Percentiles rank a stretch among this genome's conserved stretches.
Evolutionary conservation across 176 grass and related monocot species (phyloP).

Genomic region (Leersia perrieri): DNA sequence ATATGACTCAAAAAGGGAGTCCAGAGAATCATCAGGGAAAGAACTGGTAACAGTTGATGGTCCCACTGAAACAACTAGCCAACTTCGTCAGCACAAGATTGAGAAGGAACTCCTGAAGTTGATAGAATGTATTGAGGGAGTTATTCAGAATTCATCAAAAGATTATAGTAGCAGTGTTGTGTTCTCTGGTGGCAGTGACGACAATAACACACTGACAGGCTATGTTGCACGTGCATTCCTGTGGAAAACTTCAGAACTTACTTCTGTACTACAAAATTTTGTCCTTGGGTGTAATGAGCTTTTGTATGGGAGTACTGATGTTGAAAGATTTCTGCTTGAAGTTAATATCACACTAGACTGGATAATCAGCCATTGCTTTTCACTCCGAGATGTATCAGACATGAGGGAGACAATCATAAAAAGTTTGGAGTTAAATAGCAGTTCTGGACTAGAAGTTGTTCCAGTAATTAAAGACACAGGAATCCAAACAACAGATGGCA

Average conservation of each 20-base stretch:
- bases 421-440: conserved; percentile 53
- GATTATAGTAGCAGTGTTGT: conserved; percentile 33
- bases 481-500: conserved; percentile 23
- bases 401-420: conserved; percentile 81
- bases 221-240: conserved; percentile 83
- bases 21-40: conserved; percentile 33
- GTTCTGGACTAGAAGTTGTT: conserved; percentile 50
- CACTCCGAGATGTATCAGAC: conserved; percentile 88
- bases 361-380: conserved; percentile 88
- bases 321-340: conserved; percentile 63
- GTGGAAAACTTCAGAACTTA: conserved; percentile 79
- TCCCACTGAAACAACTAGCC: conserved; percentile 16
- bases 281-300: conserved; percentile 68
- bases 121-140: conserved; percentile 73
- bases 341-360: conserved; percentile 60
- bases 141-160: conserved; percentile 68
- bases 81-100: conserved; percentile 30
- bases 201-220: conserved; percentile 19
- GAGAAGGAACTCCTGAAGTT: conserved; percentile 64
- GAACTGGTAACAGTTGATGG: conserved; percentile 50
- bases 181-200: conserved; percentile 27
- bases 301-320: conserved; percentile 51
- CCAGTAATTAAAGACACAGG: conserved; percentile 1
- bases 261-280: conserved; percentile 60
- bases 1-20: conserved; percentile 35